These are phyloP conservation scores for Trichoderma oligosporum DNA, from an alignment of 2,329 filamentous ascomycete genomes.

Conservation along the genomic window DNA sequence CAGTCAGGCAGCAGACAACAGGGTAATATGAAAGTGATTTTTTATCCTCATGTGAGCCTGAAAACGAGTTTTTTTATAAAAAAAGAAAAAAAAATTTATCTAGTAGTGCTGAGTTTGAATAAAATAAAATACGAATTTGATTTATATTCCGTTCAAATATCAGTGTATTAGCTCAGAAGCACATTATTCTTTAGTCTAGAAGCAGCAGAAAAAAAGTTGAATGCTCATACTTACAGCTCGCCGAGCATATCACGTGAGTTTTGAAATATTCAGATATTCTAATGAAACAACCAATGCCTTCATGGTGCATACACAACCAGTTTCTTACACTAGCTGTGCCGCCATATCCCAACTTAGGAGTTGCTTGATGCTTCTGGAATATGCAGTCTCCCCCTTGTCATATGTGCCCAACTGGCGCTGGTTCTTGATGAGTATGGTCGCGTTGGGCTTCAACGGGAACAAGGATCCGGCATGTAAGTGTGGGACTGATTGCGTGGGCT, in stretches of 20 bases:
- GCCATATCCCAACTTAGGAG: not conserved
- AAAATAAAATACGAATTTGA: too few species aligned
- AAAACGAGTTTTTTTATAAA: too few species aligned
- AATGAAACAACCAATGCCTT: not conserved
- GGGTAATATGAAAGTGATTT: too few species aligned
- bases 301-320: not conserved
- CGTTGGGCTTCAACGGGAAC: slow-evolving; percentile 16
- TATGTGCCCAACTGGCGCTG: slow-evolving; percentile 14
- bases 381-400: slow-evolving; percentile 7
- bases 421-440: not conserved
- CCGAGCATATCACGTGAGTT: not conserved
- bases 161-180: not conserved
- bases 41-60: too few species aligned
- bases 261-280: too few species aligned
- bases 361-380: slow-evolving; percentile 9
- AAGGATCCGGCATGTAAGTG: slow-evolving; percentile 10
- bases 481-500: not conserved
- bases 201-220: not conserved
- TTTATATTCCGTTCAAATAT: not conserved
- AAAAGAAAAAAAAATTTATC: too few species aligned
- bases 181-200: too few species aligned
- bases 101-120: too few species aligned
- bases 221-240: not conserved
- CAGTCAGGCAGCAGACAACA: too few species aligned
- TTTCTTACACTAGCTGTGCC: not conserved